Evolutionary conservation across 2,329 filamentous ascomycete genomes (phyloP).

Genomic region (Phialocephala sp.): DNA sequence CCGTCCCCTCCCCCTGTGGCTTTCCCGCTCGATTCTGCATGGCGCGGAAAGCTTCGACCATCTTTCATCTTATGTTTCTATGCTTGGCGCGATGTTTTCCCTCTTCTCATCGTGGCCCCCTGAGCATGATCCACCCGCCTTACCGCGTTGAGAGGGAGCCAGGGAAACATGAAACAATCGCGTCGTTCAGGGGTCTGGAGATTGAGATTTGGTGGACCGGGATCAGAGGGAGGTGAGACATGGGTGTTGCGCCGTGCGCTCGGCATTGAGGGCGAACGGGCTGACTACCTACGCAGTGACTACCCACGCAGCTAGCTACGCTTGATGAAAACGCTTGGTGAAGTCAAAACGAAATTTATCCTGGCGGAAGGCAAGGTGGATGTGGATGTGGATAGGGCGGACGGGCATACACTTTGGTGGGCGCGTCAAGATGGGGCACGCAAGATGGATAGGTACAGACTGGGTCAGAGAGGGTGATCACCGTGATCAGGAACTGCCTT

Average conservation of each 20-base stretch:
- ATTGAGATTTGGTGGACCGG: not conserved
- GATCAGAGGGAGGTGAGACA: not conserved
- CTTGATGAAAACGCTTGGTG: not conserved
- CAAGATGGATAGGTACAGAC: conserved; percentile 7
- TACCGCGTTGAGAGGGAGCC: not conserved
- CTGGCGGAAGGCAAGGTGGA: too few species aligned
- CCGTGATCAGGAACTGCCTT: not conserved
- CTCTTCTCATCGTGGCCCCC: too few species aligned
- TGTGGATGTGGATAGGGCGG: too few species aligned
- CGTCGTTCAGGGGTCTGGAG: not conserved
- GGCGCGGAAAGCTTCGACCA: conserved; percentile 1
- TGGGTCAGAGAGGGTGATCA: conserved; percentile 1
- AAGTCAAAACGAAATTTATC: not conserved
- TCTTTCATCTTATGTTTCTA: conserved; percentile 4
- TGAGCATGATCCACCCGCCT: not conserved
- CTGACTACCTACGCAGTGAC: not conserved
- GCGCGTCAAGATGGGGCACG: not conserved
- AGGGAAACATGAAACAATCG: conserved; percentile 9
- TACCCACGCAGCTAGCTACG: not conserved
- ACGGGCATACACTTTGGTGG: not conserved
- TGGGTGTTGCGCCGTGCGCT: conserved; percentile 4
- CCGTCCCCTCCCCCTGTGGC: not conserved
- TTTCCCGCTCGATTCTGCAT: not conserved
- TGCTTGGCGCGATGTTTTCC: not conserved
- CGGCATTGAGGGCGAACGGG: not conserved